Evolutionary conservation across 345 rosid species (phyloP).

Genomic region (Diplotaxis tenuifolia): DNA sequence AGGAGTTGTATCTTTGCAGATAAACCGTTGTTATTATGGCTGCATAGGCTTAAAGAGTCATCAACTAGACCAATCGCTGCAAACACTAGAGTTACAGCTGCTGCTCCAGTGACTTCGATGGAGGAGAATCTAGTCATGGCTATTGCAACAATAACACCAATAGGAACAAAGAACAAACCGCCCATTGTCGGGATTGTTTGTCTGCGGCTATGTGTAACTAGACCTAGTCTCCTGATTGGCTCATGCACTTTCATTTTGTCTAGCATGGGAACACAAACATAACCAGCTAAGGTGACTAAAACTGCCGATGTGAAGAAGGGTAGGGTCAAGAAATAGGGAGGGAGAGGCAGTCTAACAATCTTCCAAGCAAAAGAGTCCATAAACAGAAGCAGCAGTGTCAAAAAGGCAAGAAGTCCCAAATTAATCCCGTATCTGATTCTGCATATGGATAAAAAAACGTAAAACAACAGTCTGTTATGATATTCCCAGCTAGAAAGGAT

Average conservation of each 20-base stretch:
- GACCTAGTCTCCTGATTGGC: conserved; percentile 44
- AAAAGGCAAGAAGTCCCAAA: conserved; percentile 60
- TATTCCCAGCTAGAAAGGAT: too few relatives aligned
- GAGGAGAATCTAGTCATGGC: conserved; percentile 54
- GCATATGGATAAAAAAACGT: conserved; percentile 27
- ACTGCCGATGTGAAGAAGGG: conserved; percentile 65
- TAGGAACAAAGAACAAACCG: conserved; percentile 72
- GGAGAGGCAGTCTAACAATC: conserved; percentile 81
- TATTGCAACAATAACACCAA: conserved; percentile 69
- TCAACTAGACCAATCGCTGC: conserved; percentile 69
- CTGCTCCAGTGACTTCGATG: conserved; percentile 68
- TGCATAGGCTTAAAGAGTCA: conserved; percentile 52
- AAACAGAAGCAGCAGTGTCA: conserved; percentile 50
- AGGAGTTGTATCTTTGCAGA: conserved; percentile 52
- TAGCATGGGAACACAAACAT: conserved; percentile 69
- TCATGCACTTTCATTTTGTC: conserved; percentile 52
- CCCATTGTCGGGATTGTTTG: conserved; percentile 81
- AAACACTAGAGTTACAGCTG: conserved; percentile 63
- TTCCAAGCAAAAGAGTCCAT: conserved; percentile 91
- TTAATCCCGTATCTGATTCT: conserved; percentile 74
- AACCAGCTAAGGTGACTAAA: conserved; percentile 62
- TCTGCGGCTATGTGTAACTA: conserved; percentile 44
- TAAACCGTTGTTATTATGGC: conserved; percentile 44
- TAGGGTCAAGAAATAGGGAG: conserved; percentile 58
- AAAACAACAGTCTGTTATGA: too few relatives aligned